Base-by-base conservation (phyloP, 352 stramenopile genomes). In the Phytophthora rubi region DNA sequence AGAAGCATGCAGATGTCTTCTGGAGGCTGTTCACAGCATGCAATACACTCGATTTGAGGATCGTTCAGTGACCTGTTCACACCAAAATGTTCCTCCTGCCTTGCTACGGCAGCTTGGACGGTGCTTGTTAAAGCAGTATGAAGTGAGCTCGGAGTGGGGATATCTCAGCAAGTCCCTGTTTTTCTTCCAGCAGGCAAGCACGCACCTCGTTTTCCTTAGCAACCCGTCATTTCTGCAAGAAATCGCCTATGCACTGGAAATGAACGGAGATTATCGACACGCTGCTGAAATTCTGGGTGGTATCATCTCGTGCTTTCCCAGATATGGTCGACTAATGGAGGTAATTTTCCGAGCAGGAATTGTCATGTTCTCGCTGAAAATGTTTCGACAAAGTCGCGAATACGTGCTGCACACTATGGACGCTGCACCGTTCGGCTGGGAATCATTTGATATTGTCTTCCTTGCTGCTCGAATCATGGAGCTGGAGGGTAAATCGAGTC, bases 311-410 rank as follows among this genome's bases (percentile, higher is more conserved):
- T 88, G 81, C 47, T 93, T 93, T 64, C 86, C 86, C 12, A 73
- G 73, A 3, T 92, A 90, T 51, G 21, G 67, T 16, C 69, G 68
- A 30, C 60, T 93, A 4, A 66, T 54, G 6, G 66, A 88, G 32
- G 79, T 92, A 18, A 88, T 93, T 3, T 93, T 93, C 51, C 86
- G 86, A 6, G 81, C 81, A n/a, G 82, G 75, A 0, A 73, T 92
- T 47, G 69, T 91, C 4, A 79, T 93, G 72, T 68, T 89, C 26
- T 76, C 80, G 2, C 59, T 93, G 21, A 70, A 83, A 13, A 79
- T 88, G 71, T 90, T 82, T 45, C 79, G 76, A 6, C 86, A 93
- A 56, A 87, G 82, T 39, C 77, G 83, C 4, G 86, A 93, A 53
- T 93, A 93, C 30, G 37, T 92, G 21, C 32, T 93, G 4, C 82